Conservation (phyloP, 2,329 filamentous ascomycete species). For the Penicillium rolfsii region DNA sequence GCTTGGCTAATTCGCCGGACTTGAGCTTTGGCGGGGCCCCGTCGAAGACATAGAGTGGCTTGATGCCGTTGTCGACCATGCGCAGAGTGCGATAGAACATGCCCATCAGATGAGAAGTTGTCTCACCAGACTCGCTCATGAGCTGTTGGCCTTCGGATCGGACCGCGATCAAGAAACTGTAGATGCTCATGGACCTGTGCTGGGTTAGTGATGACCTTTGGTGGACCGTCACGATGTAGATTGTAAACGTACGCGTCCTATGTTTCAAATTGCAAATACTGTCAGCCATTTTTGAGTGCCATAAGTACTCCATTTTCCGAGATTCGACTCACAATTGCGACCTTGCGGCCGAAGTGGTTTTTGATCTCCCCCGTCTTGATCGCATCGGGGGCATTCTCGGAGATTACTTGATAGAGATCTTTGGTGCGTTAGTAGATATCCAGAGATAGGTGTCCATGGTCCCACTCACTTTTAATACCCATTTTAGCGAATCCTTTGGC, state of each 20-base stretch:
- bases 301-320: no score
- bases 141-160: slow-evolving; percentile 96
- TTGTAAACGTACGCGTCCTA: slow-evolving; percentile 59
- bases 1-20: slow-evolving; percentile 93
- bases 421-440: slow-evolving; percentile 52
- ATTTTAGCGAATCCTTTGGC: slow-evolving; percentile 36
- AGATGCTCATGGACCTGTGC: slow-evolving; percentile 90
- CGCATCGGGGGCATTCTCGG: slow-evolving; percentile 91
- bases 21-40: slow-evolving; percentile 96
- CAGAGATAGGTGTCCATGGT: slow-evolving; percentile 48
- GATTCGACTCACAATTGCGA: slow-evolving; percentile 76
- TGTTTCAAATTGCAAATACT: background rate
- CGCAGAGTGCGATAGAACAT: slow-evolving; percentile 99
- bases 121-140: slow-evolving; percentile 92
- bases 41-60: slow-evolving; percentile 97
- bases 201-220: slow-evolving; percentile 24
- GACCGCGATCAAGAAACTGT: slow-evolving; percentile 97
- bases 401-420: slow-evolving; percentile 78
- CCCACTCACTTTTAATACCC: slow-evolving; percentile 56
- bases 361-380: slow-evolving; percentile 98
- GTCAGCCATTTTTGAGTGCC: background rate
- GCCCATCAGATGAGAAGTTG: slow-evolving; percentile 97
- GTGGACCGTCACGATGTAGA: slow-evolving; percentile 5
- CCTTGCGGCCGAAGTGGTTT: slow-evolving; percentile 97
- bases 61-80: slow-evolving; percentile 98